Evolutionary conservation across 805 yeast genomes (phyloP).

Genomic region (Kluyveromyces aestuarii): DNA sequence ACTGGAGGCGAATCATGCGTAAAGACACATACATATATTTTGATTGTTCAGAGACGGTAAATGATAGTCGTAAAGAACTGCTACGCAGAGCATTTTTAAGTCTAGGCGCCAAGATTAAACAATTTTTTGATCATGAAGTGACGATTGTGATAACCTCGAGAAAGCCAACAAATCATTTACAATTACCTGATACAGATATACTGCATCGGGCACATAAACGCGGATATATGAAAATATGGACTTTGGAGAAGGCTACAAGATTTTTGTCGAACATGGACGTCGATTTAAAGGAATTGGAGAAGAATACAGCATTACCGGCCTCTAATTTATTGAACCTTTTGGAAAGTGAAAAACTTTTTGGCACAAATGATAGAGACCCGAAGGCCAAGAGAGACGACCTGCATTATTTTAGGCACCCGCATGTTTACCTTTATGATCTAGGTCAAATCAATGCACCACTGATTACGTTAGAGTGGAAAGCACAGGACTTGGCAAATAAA

Average conservation of each 20-base stretch:
- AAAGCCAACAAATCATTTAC: constrained; percentile 31
- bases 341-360: constrained; percentile 76
- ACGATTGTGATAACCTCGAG: constrained; percentile 77
- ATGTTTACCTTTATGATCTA: constrained; percentile 71
- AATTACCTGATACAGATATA: constrained; percentile 48
- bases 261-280: constrained; percentile 61
- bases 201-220: constrained; percentile 48
- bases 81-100: constrained; percentile 26
- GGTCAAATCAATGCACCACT: constrained; percentile 73
- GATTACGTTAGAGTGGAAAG: constrained; percentile 73
- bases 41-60: constrained; percentile 36
- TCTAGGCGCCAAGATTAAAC: constrained; percentile 48
- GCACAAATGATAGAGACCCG: constrained; percentile 85
- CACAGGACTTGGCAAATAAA: constrained; percentile 26
- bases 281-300: constrained; percentile 23
- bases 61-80: constrained; percentile 22
- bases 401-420: constrained; percentile 68
- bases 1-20: constrained; percentile 55
- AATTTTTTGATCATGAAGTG: constrained; percentile 49
- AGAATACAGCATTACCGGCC: constrained; percentile 18
- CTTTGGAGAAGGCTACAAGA: constrained; percentile 72
- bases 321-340: constrained; percentile 51
- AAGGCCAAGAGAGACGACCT: constrained; percentile 76
- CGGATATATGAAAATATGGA: constrained; percentile 74
- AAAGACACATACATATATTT: constrained; percentile 49